Base-by-base conservation (phyloP, 208 protist species). In the Tritrichomonas foetus region DNA sequence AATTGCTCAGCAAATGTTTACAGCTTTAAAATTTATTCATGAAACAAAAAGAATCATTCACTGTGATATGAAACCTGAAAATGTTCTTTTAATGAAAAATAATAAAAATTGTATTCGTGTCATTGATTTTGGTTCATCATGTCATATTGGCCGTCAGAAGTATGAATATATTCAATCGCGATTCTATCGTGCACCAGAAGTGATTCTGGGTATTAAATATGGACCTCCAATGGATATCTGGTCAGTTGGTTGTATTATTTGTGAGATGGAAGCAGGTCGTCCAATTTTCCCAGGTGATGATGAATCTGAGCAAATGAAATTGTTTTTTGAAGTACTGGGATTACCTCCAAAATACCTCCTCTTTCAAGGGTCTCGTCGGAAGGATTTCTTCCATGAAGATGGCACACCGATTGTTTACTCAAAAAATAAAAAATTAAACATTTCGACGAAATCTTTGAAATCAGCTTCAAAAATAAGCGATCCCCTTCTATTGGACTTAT, bases 81-180 rank as follows among this genome's bases (percentile, higher is more conserved):
- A 89, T 39, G 78, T 89, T 89, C 27, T 89, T 36, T 30, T 89
- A 20, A 5, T 57, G 14, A 57, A 89, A 11, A 33, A 16, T 16
- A 57, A 33, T 39, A 57, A n/a, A 49, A 20, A 53, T 16, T 57
- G 47, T 27, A 98, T 99, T 94, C 98, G 98, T 93, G 92, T 99
- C 22, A 99, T 99, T 93, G 99, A 99, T 96, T 99, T 99, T 96
- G 99, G 99, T 47, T 98, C 96, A 44, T 96, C 97, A 41, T 99
- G 98, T 94, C 97, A 97, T 74, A 94, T 94, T 11, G 95, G 96
- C 22, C 94, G 98, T 89, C 96, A 97, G 94, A 64, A 98, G 82
- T 97, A 98, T 96, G 95, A 95, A 94, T 97, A 98, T 97, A 98
- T 99, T 96, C 98, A 94, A 30, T 94, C 66, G 11, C 69, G 96